Conservation (phyloP, 768 basidiomycete genomes). For the Boletales sp. region DNA sequence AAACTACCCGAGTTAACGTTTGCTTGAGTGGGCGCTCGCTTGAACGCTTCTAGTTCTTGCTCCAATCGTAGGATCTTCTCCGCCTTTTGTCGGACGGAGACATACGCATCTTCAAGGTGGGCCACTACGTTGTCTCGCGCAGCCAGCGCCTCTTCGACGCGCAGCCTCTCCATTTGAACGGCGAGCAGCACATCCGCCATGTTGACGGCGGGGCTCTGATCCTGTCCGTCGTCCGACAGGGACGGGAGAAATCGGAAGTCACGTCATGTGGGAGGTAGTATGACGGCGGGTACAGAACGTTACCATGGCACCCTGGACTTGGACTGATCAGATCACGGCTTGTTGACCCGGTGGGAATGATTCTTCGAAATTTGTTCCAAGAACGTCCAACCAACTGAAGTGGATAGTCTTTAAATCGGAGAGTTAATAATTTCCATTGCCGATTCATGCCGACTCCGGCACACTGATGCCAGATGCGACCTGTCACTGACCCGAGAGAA, state of each 20-base stretch:
- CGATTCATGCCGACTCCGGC: no score
- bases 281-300: no score
- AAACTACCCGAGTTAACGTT: constrained; percentile 6
- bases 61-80: constrained; percentile 47
- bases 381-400: no score
- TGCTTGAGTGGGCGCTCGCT: constrained; percentile 21
- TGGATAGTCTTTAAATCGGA: no score
- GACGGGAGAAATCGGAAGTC: neutral
- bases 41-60: constrained; percentile 33
- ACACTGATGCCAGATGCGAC: no score
- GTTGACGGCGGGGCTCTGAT: neutral
- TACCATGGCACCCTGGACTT: no score
- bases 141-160: constrained; percentile 52
- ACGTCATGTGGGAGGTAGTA: neutral
- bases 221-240: constrained; percentile 8
- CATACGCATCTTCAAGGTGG: constrained; percentile 56
- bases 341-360: neutral
- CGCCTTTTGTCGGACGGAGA: constrained; percentile 59
- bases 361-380: no score
- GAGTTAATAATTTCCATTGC: no score
- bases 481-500: no score
- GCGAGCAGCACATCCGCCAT: constrained; percentile 51
- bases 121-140: constrained; percentile 63
- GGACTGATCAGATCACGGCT: no score
- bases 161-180: constrained; percentile 49